These are phyloP conservation scores for Mycena galericulata DNA, from an alignment of 768 basidiomycete species.

Conservation along the genomic window DNA sequence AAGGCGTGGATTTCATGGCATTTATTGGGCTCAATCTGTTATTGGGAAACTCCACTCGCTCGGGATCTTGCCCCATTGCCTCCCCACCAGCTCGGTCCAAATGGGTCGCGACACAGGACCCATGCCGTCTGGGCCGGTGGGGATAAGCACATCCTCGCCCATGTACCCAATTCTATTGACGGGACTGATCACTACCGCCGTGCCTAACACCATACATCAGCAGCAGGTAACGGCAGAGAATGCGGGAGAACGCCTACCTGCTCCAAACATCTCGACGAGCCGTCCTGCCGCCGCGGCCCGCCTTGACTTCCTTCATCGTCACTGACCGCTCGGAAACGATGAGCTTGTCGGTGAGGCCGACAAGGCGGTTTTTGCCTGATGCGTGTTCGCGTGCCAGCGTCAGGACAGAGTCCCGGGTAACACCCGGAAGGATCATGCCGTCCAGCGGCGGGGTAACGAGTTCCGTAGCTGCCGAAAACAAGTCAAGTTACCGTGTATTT, in stretches of 20 bases:
- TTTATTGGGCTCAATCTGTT: slow-evolving; percentile 38
- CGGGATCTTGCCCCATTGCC: slow-evolving; percentile 81
- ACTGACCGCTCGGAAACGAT: slow-evolving; percentile 76
- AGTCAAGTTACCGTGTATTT: slow-evolving; percentile 38
- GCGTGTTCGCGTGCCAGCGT: slow-evolving; percentile 74
- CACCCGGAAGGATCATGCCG: slow-evolving; percentile 92
- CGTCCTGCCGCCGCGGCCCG: slow-evolving; percentile 66
- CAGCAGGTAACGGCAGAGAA: not conserved
- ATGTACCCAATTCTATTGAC: slow-evolving; percentile 81
- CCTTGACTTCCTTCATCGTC: slow-evolving; percentile 81
- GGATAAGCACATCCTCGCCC: slow-evolving; percentile 71
- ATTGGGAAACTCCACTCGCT: slow-evolving; percentile 83
- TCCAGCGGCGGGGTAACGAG: slow-evolving; percentile 91
- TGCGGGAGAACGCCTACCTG: slow-evolving; percentile 64
- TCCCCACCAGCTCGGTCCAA: slow-evolving; percentile 78
- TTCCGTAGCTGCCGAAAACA: slow-evolving; percentile 66
- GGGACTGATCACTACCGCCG: slow-evolving; percentile 81
- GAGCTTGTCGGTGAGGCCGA: slow-evolving; percentile 66
- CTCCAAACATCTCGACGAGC: slow-evolving; percentile 86
- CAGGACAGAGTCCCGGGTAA: slow-evolving; percentile 90
- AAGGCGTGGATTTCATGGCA: no score
- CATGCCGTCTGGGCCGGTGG: slow-evolving; percentile 78
- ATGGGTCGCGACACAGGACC: slow-evolving; percentile 82
- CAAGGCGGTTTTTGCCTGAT: slow-evolving; percentile 55
- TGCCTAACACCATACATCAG: slow-evolving; percentile 59